Evolutionary conservation across 768 basidiomycete species (phyloP), one percentile per base, ranked within the genome.

Genomic region (Ramaria rubella): DNA sequence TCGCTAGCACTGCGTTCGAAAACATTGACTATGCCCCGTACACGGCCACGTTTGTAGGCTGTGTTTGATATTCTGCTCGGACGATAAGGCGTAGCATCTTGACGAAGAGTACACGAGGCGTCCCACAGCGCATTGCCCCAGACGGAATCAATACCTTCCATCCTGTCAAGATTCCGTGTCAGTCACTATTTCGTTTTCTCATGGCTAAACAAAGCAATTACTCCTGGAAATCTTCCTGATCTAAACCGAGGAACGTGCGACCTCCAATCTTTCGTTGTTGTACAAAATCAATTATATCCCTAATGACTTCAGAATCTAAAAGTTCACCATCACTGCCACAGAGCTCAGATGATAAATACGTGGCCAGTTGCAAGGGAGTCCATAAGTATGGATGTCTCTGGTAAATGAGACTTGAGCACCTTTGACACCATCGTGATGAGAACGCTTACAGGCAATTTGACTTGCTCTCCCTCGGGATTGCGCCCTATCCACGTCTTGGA

Each of bases 171-270:
- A 11, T 11, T 21, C n/a, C 24, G 21, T 21, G 46, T 51, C 49
- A 51, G 33, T 34, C 12, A 33, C 31, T 17, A 3, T 12, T 33
- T 12, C 12, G 31, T 51, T 6, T 4, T 17, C 17, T 5, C 49
- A 51, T 5, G n/a, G 34, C 1, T n/a, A 33, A 14, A 45, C n/a
- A 14, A 44, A 46, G 54, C 45, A 29, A 19, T 40, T 48, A 55
- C 54, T 48, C 54, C 6, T 55, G 42, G 38, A 55, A 55, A 55
- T 55, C 54, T 24, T 55, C 54, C 27, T 55, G 40, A 46, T 55
- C 54, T 21, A 55, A 24, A 12, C 15, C 14, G 27, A 55, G 40
- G 38, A 55, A 55, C 7, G 45, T 30, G 15, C 54, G 54, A 17
- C 54, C 54, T n/a, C 42, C 38, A 21, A 55, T 55, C 27, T 55